phyloP scores from a whole-genome alignment of 768 basidiomycete species.

The Rhodotorula paludigena region DNA sequence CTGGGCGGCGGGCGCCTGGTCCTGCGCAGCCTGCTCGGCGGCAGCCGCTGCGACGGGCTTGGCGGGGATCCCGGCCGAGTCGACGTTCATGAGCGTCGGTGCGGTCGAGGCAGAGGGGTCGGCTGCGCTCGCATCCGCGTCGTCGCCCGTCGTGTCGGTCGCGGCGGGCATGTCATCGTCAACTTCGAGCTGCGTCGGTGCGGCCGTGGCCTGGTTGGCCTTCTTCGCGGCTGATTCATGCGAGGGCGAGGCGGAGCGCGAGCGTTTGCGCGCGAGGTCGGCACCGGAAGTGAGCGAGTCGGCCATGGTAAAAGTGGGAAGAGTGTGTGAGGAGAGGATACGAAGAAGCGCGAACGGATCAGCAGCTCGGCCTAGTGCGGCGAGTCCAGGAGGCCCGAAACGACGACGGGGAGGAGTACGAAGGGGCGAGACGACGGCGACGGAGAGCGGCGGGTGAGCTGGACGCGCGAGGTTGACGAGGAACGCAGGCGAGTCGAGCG shows the following conservation, averaged over 20 bases:
- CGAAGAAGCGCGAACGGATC: neutral
- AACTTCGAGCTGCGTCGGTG: slow-evolving; percentile 10
- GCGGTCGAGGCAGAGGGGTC: neutral
- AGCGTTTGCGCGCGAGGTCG: slow-evolving; percentile 40
- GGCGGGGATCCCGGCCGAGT: slow-evolving; percentile 31
- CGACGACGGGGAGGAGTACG: neutral
- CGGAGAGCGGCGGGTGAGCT: neutral
- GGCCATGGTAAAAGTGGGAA: slow-evolving; percentile 8
- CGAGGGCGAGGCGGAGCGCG: slow-evolving; percentile 38
- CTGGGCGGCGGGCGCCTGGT: slow-evolving; percentile 48
- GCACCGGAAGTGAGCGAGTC: slow-evolving; percentile 28
- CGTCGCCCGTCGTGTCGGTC: neutral
- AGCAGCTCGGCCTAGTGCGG: neutral
- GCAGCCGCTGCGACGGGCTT: slow-evolving; percentile 19
- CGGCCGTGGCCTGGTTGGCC: slow-evolving; percentile 26
- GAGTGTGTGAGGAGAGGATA: neutral
- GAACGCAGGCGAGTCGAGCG: neutral
- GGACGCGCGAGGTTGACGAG: neutral
- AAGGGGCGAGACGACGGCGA: neutral
- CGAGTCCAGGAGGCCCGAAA: neutral
- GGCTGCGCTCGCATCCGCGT: neutral
- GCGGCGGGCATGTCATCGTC: slow-evolving; percentile 11
- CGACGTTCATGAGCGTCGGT: slow-evolving; percentile 30
- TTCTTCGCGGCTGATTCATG: slow-evolving; percentile 34
- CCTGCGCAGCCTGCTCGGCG: slow-evolving; percentile 14